Conservation (phyloP, 352 stramenopile species). For the Pythium rishiriense region DNA sequence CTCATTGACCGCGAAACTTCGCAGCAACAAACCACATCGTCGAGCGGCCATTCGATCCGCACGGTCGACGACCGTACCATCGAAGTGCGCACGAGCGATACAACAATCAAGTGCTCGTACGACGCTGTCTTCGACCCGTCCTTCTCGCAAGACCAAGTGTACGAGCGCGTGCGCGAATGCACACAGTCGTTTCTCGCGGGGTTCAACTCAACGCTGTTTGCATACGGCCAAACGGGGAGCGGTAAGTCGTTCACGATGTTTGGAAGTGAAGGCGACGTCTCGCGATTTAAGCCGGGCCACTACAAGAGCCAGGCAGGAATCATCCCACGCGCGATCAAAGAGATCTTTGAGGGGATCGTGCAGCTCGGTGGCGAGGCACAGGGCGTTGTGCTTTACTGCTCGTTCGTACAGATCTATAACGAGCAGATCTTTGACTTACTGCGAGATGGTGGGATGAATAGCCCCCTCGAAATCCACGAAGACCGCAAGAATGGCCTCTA, state of each 20-base stretch:
- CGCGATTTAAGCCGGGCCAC: conserved; percentile 69
- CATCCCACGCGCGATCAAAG: conserved; percentile 89
- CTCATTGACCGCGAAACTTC: conserved; percentile 73
- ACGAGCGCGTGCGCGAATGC: conserved; percentile 74
- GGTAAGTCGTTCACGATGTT: conserved; percentile 91
- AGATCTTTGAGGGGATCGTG: conserved; percentile 75
- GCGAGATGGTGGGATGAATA: conserved; percentile 74
- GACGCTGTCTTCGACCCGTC: conserved; percentile 80
- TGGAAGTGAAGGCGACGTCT: conserved; percentile 68
- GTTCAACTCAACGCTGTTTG: conserved; percentile 86
- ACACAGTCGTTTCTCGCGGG: conserved; percentile 77
- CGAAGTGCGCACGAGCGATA: conserved; percentile 68
- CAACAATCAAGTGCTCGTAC: conserved; percentile 77
- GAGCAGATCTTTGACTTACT: conserved; percentile 91
- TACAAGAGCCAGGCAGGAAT: conserved; percentile 84
- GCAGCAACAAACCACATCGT: not conserved
- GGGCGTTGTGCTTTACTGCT: conserved; percentile 64
- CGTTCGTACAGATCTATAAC: conserved; percentile 92
- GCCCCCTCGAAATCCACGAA: conserved; percentile 84
- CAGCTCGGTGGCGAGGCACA: conserved; percentile 52
- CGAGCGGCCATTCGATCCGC: conserved; percentile 23
- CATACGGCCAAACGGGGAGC: conserved; percentile 83
- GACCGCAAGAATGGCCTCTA: conserved; percentile 87
- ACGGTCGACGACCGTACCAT: conserved; percentile 48
- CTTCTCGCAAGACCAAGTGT: conserved; percentile 78